These are phyloP conservation scores for Avena sativa DNA, from an alignment of 176 grass and related monocot genomes.

Conservation along the genomic window DNA sequence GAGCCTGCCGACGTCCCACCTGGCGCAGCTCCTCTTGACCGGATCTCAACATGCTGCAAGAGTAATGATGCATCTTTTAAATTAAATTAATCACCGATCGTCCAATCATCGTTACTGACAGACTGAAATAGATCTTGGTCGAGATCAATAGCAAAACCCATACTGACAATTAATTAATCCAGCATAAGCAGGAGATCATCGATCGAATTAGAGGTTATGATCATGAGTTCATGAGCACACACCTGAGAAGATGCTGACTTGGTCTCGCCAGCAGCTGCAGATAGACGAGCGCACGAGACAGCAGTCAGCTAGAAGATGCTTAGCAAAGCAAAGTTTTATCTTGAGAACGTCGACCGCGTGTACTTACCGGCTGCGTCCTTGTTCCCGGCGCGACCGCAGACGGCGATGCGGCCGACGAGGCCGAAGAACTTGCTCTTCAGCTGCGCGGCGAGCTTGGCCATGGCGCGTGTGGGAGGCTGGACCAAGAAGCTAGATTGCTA, in stretches of 20 bases:
- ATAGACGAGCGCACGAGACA: neutral
- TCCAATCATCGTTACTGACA: neutral
- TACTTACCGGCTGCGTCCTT: slow-evolving; percentile 40
- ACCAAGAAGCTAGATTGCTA: neutral
- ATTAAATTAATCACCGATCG: neutral
- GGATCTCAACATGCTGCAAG: slow-evolving; percentile 46
- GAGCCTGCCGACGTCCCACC: neutral
- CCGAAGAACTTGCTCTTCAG: slow-evolving; percentile 53
- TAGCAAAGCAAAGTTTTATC: too few relatives aligned
- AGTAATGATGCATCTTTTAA: neutral
- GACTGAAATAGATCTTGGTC: neutral
- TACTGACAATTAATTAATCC: neutral
- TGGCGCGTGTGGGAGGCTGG: slow-evolving; percentile 6
- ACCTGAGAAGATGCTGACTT: slow-evolving; percentile 44
- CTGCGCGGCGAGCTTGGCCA: slow-evolving; percentile 56
- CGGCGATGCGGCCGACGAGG: slow-evolving; percentile 44
- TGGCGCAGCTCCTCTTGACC: slow-evolving; percentile 35
- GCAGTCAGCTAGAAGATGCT: neutral
- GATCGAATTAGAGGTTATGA: neutral
- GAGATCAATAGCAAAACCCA: neutral
- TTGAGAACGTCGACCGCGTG: too few relatives aligned
- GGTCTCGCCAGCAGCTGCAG: slow-evolving; percentile 29
- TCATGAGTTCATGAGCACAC: neutral
- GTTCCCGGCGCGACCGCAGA: slow-evolving; percentile 37
- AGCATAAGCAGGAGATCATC: neutral